Evolutionary conservation across 331 rosid species (phyloP).

Genomic region (Pyrus hybrid): DNA sequence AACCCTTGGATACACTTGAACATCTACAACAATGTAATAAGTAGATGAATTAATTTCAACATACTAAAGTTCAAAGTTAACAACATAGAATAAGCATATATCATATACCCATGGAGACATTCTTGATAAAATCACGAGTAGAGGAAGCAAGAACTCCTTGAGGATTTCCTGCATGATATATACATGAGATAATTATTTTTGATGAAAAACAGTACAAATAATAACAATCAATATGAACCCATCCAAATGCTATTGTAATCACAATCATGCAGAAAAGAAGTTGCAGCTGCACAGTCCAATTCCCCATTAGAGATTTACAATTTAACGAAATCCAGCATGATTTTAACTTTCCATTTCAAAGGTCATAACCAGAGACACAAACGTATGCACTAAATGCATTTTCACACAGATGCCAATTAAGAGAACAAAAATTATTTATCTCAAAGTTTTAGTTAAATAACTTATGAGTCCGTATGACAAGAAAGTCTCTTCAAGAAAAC

Average conservation of each 20-base stretch:
- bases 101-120: constrained; percentile 52
- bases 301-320: background rate
- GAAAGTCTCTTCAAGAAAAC: background rate
- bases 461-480: background rate
- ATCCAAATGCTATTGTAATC: constrained; percentile 13
- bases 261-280: background rate
- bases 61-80: background rate
- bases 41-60: background rate
- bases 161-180: constrained; percentile 44
- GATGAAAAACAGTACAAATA: background rate
- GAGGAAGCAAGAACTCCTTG: constrained; percentile 41
- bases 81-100: constrained; percentile 9
- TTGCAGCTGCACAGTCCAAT: background rate
- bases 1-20: constrained; percentile 48
- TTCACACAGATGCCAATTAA: background rate
- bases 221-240: background rate
- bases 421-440: background rate
- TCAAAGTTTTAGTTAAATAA: background rate
- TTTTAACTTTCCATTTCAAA: background rate
- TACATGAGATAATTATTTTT: constrained; percentile 1
- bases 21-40: constrained; percentile 30
- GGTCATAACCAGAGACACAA: background rate
- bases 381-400: background rate
- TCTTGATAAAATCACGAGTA: constrained; percentile 49
- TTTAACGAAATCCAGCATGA: background rate